Conservation (phyloP, 805 yeast genomes). For the Jamesozyma lodderae region DNA sequence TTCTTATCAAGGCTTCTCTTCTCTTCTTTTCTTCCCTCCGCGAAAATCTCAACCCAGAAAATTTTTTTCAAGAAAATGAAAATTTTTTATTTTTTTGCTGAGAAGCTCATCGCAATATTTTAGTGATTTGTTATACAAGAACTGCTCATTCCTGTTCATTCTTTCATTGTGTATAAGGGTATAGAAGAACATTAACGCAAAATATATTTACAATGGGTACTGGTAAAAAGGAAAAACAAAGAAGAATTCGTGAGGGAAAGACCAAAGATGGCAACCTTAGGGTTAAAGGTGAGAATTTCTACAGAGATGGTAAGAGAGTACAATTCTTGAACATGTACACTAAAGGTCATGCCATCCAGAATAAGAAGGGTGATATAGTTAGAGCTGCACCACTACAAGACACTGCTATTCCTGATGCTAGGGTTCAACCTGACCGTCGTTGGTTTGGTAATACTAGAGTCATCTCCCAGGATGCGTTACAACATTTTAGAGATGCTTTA, state of each 20-base stretch:
- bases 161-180: no score
- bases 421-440: conserved; percentile 91
- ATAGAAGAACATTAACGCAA: background rate
- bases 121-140: background rate
- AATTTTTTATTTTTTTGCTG: background rate
- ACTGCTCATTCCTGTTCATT: no score
- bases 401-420: conserved; percentile 78
- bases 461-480: conserved; percentile 90
- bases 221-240: conserved; percentile 80
- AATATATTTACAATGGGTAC: conserved; percentile 61
- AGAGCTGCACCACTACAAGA: conserved; percentile 84
- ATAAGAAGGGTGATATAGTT: conserved; percentile 78
- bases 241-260: conserved; percentile 77
- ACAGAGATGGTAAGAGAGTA: conserved; percentile 87
- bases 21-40: background rate
- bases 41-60: background rate
- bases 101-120: conserved; percentile 2
- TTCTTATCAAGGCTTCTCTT: no score
- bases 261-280: conserved; percentile 83
- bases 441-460: conserved; percentile 98
- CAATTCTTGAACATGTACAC: conserved; percentile 88
- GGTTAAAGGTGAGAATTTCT: conserved; percentile 94
- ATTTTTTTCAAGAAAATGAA: background rate
- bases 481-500: conserved; percentile 89
- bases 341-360: conserved; percentile 78